Base-by-base conservation (phyloP, 1,284 basidiomycete genomes). In the Ceratobasidium sp. region DNA sequence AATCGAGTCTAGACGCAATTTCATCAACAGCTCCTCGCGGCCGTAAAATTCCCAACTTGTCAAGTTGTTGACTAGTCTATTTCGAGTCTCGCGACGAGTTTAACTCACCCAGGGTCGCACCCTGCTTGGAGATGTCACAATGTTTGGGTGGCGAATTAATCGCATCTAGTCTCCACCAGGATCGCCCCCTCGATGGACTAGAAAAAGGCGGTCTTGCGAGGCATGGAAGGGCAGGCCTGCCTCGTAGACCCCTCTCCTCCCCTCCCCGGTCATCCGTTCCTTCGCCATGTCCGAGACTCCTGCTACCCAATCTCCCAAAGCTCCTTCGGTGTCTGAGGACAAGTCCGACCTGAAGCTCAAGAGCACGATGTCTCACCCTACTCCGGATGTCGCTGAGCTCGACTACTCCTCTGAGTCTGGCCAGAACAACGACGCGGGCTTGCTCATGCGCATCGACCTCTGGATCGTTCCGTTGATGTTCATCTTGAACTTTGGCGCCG, bases 401-500 rank as follows among this genome's bases (percentile, higher is more conserved):
- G 70, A 61, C 23, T 72, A 72, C 55, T 13, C 55, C n/a, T 72
- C 56, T 1, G 71, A 73, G 40, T 15, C 18, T 26, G 46, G 71
- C 23, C 58, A 46, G n/a, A 12, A 58, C 2, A 51, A 46, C 44
- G 71, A 73, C 46, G 2, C 56, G 42, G 42, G 58, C 6, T 60
- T 73, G 12, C n/a, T 73, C 7, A 28, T 46, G 26, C 71, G 71
- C 44, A 39, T 51, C 53, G 71, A 73, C 58, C 20, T 73, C 12
- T 73, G 56, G 56, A 64, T 73, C 42, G 49, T 73, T 18, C 71
- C 71, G 18, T 44, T 63, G 42, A 61, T 73, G 58, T 63, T 51
- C 44, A 23, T 73, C 20, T 28, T 73, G 42, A 73, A 73, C 60
- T 73, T 73, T 63, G 71, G 71, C 10, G 71, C 71, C 20, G 71